These are phyloP conservation scores for Metschnikowia koreensis DNA, from an alignment of 805 yeast species.

Conservation along the genomic window DNA sequence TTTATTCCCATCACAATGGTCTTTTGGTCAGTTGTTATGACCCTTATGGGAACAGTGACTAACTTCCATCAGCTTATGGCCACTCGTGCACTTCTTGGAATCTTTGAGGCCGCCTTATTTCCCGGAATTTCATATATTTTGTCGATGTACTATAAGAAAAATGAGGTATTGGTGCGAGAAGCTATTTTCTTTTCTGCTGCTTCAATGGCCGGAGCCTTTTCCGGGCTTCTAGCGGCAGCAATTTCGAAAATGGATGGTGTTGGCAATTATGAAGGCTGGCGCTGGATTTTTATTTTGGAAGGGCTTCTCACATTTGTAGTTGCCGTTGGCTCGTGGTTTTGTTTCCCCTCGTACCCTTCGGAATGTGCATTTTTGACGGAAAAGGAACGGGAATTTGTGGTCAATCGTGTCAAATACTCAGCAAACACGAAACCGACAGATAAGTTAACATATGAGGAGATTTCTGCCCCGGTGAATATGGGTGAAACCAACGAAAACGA, in stretches of 20 bases:
- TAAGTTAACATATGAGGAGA: background rate
- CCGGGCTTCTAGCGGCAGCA: slow-evolving; percentile 69
- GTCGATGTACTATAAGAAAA: slow-evolving; percentile 61
- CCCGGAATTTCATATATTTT: slow-evolving; percentile 73
- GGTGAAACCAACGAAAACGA: slow-evolving; percentile 16
- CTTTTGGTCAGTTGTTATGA: slow-evolving; percentile 58
- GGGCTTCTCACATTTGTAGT: slow-evolving; percentile 15
- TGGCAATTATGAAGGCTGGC: slow-evolving; percentile 17
- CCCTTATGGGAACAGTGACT: slow-evolving; percentile 63
- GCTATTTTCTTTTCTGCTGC: slow-evolving; percentile 70
- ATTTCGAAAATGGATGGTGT: slow-evolving; percentile 52
- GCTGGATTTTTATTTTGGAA: slow-evolving; percentile 19
- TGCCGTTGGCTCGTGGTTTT: slow-evolving; percentile 10
- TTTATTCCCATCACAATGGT: slow-evolving; percentile 63
- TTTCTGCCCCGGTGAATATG: slow-evolving; percentile 4
- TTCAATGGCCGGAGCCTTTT: slow-evolving; percentile 75
- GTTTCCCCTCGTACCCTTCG: slow-evolving; percentile 13
- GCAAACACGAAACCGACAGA: slow-evolving; percentile 4
- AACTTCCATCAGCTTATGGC: slow-evolving; percentile 59
- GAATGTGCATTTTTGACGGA: slow-evolving; percentile 12
- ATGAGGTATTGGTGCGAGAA: slow-evolving; percentile 68
- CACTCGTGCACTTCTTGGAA: slow-evolving; percentile 64
- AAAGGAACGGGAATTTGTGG: slow-evolving; percentile 13
- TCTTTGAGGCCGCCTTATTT: slow-evolving; percentile 69
- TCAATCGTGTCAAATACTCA: slow-evolving; percentile 10